Evolutionary conservation across 768 basidiomycete species (phyloP).

Genomic region (Cystobasidiopsis lactophilus): DNA sequence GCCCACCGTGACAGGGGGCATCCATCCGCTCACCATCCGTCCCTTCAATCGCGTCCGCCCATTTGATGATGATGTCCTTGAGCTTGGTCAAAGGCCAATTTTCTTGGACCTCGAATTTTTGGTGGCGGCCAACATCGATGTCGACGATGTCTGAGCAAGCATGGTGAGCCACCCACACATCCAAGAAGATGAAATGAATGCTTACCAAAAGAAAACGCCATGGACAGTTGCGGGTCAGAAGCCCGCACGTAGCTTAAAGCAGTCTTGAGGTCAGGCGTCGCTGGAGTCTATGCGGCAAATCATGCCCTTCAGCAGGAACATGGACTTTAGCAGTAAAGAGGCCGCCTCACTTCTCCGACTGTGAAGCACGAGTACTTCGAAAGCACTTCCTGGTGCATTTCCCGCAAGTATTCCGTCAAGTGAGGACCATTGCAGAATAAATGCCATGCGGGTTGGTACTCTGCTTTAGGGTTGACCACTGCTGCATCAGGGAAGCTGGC

Average conservation of each 20-base stretch:
- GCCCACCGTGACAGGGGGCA: neutral
- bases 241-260: constrained; percentile 27
- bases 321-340: neutral
- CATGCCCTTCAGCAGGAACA: neutral
- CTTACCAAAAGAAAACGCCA: constrained; percentile 39
- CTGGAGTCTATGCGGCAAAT: neutral
- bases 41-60: neutral
- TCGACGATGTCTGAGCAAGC: neutral
- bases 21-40: constrained; percentile 4
- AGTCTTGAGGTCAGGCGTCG: neutral
- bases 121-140: neutral
- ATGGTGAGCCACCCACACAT: too few relatives aligned
- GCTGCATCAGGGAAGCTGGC: constrained; percentile 45
- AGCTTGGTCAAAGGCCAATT: constrained; percentile 4
- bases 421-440: constrained; percentile 30
- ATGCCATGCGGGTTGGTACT: constrained; percentile 10
- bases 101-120: neutral
- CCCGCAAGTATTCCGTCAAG: constrained; percentile 44
- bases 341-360: constrained; percentile 43
- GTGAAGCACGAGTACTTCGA: constrained; percentile 41
- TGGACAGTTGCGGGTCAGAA: constrained; percentile 34
- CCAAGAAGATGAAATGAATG: too few relatives aligned
- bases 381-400: constrained; percentile 43
- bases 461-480: constrained; percentile 30
- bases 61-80: constrained; percentile 5